These are phyloP conservation scores for Acer campestre DNA, from an alignment of 345 rosid species.

Conservation along the genomic window DNA sequence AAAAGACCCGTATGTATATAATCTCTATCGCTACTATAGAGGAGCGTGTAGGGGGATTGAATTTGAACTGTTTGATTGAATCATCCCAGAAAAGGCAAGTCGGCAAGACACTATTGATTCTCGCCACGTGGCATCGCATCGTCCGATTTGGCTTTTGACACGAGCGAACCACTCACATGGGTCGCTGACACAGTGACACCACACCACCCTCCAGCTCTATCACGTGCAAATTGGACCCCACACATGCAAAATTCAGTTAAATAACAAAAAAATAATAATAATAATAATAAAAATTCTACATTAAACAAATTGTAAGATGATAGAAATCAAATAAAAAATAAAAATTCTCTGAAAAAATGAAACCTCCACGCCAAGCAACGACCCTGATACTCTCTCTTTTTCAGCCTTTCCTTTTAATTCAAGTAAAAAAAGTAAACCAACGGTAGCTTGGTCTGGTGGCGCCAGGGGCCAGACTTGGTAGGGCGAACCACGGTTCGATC, in stretches of 20 bases:
- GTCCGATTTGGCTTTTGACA: slow-evolving; percentile 42
- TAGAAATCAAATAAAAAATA: background rate
- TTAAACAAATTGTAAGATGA: background rate
- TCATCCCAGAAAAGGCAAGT: slow-evolving; percentile 16
- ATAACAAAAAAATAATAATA: background rate
- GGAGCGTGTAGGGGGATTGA: background rate
- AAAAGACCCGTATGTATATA: slow-evolving; percentile 1
- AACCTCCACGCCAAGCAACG: slow-evolving; percentile 61
- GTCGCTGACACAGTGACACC: slow-evolving; percentile 65
- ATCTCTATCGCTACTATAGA: background rate
- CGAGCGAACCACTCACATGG: slow-evolving; percentile 47
- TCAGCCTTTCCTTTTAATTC: slow-evolving; percentile 50
- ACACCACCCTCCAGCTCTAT: slow-evolving; percentile 27
- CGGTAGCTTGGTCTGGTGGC: no score
- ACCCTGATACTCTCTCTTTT: slow-evolving; percentile 36
- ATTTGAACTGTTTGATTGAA: background rate
- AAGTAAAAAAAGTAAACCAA: slow-evolving; percentile 38
- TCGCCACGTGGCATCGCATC: slow-evolving; percentile 54
- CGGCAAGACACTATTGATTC: background rate
- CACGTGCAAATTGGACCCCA: slow-evolving; percentile 51
- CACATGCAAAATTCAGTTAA: slow-evolving; percentile 15
- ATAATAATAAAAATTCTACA: background rate
- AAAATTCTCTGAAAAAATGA: slow-evolving; percentile 17
- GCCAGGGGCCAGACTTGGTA: no score
- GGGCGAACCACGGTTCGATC: no score